A percentile compares a stretch with the other conserved stretches of the same genome.
Conservation (phyloP, 1,139 yeast genomes). For the Sugiyamaella pinicola region DNA sequence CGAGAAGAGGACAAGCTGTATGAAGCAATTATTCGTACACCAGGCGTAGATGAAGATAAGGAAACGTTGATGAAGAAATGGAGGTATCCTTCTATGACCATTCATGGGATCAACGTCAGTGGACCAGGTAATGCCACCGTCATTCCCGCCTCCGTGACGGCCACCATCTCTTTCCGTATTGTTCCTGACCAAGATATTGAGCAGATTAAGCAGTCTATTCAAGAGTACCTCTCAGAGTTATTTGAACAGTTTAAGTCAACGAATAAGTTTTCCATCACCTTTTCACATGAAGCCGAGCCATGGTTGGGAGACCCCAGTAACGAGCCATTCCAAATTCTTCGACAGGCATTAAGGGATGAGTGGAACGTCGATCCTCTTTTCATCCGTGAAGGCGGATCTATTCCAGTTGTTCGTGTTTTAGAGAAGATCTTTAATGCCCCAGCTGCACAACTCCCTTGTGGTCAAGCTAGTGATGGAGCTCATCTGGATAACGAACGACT, state of each 20-base stretch:
- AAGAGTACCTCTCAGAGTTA: conserved; percentile 48
- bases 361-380: conserved; percentile 79
- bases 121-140: conserved; percentile 87
- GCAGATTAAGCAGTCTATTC: conserved; percentile 55
- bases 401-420: conserved; percentile 83
- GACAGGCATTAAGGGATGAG: conserved; percentile 57
- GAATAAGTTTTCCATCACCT: conserved; percentile 60
- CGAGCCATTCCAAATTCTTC: conserved; percentile 66
- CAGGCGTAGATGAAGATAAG: conserved; percentile 45
- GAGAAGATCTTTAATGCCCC: conserved; percentile 83
- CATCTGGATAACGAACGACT: conserved; percentile 87
- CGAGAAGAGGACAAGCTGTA: conserved; percentile 61
- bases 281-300: conserved; percentile 88
- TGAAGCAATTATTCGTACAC: conserved; percentile 57
- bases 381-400: conserved; percentile 95
- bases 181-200: conserved; percentile 84
- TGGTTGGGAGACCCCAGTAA: conserved; percentile 91
- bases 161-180: conserved; percentile 77
- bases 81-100: conserved; percentile 87
- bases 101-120: conserved; percentile 83
- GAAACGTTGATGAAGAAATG: conserved; percentile 76
- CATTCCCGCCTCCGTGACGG: conserved; percentile 78
- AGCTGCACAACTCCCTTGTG: conserved; percentile 96
- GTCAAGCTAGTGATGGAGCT: conserved; percentile 93
- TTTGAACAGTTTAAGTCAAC: conserved; percentile 56